Evolutionary conservation across 225 moss, liverwort and hornwort species (phyloP), one percentile per base, ranked within the genome.

Genomic region (Sphagnum contortum): DNA sequence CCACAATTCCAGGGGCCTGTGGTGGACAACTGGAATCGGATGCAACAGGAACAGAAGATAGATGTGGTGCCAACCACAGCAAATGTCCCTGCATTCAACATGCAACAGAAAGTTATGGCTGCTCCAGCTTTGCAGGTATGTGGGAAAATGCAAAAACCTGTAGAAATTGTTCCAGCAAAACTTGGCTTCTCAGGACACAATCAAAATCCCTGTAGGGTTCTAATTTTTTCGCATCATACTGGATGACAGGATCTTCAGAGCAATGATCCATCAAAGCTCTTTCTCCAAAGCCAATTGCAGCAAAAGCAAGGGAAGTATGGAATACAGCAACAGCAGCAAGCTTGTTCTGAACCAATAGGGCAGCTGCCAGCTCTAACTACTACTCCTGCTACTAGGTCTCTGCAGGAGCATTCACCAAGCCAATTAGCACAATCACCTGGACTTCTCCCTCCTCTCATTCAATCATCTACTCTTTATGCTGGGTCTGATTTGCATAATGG

Each of bases 71-170:
- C 44, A 44, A 9, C 52, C 9, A 29, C 29, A 0, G 61, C 13
- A 45, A 45, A 8, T 3, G 11, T 45, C 6, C 61, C 61, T 6
- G 44, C 61, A 14, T 61, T 61, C 5, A 61, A 61, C 61, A 61
- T 61, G 29, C 61, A 61, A 61, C 61, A 61, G 11, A 61, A 45
- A 45, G 29, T 61, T 11, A 61, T 61, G 61, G 61, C 61, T 61
- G 61, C 61, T 8, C 44, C 61, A 3, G 61, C 61, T 44, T 61
- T 61, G 45, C 61, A 61, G 61, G 61, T 61, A 61, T 45, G 44
- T 44, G 12, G 46, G 44, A 2, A 61, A 5, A 4, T 4, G 29
- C 29, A 29, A 46, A n/a, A 45, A 45, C 3, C 3, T 7, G 7
- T 5, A 1, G 44, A 5, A n/a, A 10, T 53, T 10, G 8, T 53